Conservation (phyloP, 345 rosid genomes). For the Aquilaria yunnanensis region DNA sequence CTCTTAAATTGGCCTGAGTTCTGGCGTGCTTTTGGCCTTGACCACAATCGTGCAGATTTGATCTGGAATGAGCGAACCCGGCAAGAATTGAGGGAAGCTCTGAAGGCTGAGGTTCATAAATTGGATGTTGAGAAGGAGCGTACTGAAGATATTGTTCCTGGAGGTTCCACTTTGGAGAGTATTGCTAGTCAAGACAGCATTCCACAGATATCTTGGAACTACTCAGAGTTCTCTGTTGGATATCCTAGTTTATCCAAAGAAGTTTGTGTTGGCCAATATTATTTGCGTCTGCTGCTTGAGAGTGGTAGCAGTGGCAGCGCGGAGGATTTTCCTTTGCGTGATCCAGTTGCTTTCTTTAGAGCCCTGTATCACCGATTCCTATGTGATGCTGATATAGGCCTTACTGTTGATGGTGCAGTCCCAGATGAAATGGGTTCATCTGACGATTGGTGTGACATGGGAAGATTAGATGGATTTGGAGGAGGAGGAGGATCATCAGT, state of each 20-base stretch:
- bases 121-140: conserved; percentile 97
- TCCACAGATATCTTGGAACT: conserved; percentile 96
- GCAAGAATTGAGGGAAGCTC: conserved; percentile 94
- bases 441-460: conserved; percentile 99
- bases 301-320: conserved; percentile 86
- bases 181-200: conserved; percentile 64
- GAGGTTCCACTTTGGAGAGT: conserved; percentile 48
- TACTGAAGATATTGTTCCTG: conserved; percentile 90
- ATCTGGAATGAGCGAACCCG: conserved; percentile 99
- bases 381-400: conserved; percentile 98
- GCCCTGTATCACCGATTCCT: conserved; percentile 96
- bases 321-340: conserved; percentile 95
- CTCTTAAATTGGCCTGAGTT: conserved; percentile 95
- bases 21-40: conserved; percentile 98
- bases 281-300: conserved; percentile 94
- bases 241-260: conserved; percentile 96
- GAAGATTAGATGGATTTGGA: conserved; percentile 96
- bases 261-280: conserved; percentile 99
- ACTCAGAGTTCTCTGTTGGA: conserved; percentile 84
- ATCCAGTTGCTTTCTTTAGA: conserved; percentile 94
- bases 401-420: conserved; percentile 87
- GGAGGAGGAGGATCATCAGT: conserved; percentile 98
- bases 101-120: conserved; percentile 96
- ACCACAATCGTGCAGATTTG: conserved; percentile 98
- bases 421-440: conserved; percentile 97